A percentile compares a stretch with the other conserved stretches of the same genome.
These are phyloP conservation scores for Candida multigemmis DNA, from an alignment of 805 yeast genomes.

Conservation along the genomic window DNA sequence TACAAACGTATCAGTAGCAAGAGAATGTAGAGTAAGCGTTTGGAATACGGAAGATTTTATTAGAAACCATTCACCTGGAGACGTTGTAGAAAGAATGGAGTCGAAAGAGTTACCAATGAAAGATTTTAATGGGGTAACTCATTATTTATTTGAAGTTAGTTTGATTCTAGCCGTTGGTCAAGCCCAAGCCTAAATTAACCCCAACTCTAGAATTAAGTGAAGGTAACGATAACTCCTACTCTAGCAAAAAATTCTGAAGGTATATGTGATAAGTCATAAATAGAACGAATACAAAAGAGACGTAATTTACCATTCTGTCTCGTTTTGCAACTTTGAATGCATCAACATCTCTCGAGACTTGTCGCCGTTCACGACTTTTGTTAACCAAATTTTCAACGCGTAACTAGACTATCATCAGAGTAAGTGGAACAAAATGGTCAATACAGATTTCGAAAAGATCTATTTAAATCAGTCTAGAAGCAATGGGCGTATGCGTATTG, in stretches of 20 bases:
- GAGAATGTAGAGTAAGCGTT: conserved; percentile 8
- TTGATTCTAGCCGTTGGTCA: conserved; percentile 21
- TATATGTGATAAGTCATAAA: too few species aligned
- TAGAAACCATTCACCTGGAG: conserved; percentile 11
- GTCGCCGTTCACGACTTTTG: too few species aligned
- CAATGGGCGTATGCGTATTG: conserved; percentile 87
- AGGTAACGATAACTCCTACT: too few species aligned
- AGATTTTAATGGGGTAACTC: conserved; percentile 4
- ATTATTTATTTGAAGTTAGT: conserved; percentile 9
- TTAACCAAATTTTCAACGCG: too few species aligned
- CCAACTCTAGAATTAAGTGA: too few species aligned
- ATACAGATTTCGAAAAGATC: conserved; percentile 82
- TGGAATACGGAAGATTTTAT: conserved; percentile 20
- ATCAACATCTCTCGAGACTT: too few species aligned
- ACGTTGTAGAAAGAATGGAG: conserved; percentile 5
- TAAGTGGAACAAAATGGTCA: conserved; percentile 20
- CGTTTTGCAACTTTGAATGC: too few species aligned
- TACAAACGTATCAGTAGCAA: conserved; percentile 11
- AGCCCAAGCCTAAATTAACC: too few species aligned
- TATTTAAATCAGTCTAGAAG: conserved; percentile 79
- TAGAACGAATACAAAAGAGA: too few species aligned
- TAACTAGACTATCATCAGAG: too few species aligned
- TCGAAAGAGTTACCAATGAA: conserved; percentile 7
- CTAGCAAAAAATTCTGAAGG: too few species aligned
- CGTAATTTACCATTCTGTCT: too few species aligned